These are phyloP conservation scores for Collybia mongolica DNA, from an alignment of 768 basidiomycete genomes.

Conservation along the genomic window DNA sequence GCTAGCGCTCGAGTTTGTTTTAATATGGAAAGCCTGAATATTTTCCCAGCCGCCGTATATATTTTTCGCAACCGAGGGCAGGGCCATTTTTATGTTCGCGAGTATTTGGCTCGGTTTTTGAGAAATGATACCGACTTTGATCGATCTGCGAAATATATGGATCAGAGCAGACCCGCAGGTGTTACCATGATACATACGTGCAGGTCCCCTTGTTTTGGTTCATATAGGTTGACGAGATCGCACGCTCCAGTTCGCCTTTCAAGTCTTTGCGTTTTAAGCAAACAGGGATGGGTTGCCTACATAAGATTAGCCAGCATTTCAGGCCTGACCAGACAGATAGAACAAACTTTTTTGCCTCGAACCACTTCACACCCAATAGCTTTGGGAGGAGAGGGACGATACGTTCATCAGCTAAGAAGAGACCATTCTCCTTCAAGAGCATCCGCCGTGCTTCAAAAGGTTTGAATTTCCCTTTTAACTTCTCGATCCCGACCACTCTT, in stretches of 20 bases:
- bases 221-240: conserved; percentile 94
- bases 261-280: conserved; percentile 84
- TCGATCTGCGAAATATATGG: conserved; percentile 48
- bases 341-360: conserved; percentile 91
- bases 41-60: conserved; percentile 89
- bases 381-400: conserved; percentile 85
- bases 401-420: conserved; percentile 93
- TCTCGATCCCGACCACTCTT: conserved; percentile 86
- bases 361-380: conserved; percentile 87
- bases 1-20: conserved; percentile 79
- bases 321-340: neutral
- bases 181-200: conserved; percentile 55
- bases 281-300: conserved; percentile 95
- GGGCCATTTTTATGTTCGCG: conserved; percentile 73
- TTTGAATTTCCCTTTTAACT: conserved; percentile 93
- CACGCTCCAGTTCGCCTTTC: conserved; percentile 89
- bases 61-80: conserved; percentile 69
- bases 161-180: neutral
- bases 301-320: conserved; percentile 5
- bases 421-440: conserved; percentile 82
- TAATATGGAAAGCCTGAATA: conserved; percentile 85
- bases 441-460: conserved; percentile 79
- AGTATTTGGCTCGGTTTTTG: conserved; percentile 74
- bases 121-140: conserved; percentile 77
- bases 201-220: conserved; percentile 93